These are phyloP conservation scores for Ensete glaucum DNA, from an alignment of 176 grass and related monocot species.

Conservation along the genomic window DNA sequence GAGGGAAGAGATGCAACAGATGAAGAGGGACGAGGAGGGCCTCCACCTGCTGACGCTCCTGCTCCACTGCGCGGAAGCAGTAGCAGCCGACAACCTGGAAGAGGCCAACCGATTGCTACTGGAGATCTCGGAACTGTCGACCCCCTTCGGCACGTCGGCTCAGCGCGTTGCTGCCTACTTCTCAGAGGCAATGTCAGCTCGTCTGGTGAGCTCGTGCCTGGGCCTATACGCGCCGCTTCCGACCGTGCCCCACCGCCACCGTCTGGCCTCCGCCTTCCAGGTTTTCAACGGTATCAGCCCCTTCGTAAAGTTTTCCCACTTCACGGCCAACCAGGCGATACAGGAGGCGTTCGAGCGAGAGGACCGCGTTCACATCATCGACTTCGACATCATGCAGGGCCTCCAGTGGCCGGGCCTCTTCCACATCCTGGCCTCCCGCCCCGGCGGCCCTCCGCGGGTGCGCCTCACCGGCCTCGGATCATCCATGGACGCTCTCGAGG, in stretches of 20 bases:
- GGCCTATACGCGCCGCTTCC: constrained; percentile 79
- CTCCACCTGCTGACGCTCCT: constrained; percentile 23
- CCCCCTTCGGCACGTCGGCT: constrained; percentile 31
- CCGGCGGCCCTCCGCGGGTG: constrained; percentile 67
- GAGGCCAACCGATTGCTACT: constrained; percentile 25
- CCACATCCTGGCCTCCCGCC: constrained; percentile 89
- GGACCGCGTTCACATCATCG: constrained; percentile 89
- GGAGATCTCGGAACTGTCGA: constrained; percentile 29
- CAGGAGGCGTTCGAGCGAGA: constrained; percentile 96
- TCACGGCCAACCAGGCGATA: constrained; percentile 97
- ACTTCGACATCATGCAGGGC: constrained; percentile 98
- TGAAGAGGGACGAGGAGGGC: constrained; percentile 24
- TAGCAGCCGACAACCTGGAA: constrained; percentile 27
- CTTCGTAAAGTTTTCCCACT: constrained; percentile 96
- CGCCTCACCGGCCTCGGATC: constrained; percentile 61
- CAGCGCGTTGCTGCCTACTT: constrained; percentile 89
- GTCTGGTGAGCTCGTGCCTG: constrained; percentile 78
- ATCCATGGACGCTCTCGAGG: constrained; percentile 73
- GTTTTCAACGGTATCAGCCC: constrained; percentile 97
- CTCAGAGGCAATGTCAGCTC: constrained; percentile 86
- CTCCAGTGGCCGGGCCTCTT: constrained; percentile 94
- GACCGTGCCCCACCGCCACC: constrained; percentile 18
- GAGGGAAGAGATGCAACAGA: constrained; percentile 17
- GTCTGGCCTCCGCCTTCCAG: constrained; percentile 72
- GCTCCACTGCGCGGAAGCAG: constrained; percentile 26